Evolutionary conservation across 2,329 filamentous ascomycete genomes (phyloP).

Genomic region (Hymenoscyphus occultus): DNA sequence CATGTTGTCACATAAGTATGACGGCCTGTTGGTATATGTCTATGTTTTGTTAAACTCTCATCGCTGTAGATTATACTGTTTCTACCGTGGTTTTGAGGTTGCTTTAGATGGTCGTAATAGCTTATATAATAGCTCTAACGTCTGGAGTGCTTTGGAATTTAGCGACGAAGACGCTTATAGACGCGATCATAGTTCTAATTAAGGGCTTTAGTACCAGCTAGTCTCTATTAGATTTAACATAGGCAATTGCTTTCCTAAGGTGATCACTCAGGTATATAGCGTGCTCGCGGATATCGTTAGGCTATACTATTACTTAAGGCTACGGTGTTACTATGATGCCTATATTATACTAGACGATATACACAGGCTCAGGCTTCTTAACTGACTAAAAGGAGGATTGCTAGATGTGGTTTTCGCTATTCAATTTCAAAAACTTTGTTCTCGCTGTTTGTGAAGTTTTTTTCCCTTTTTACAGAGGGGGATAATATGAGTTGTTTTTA

Average conservation of each 20-base stretch:
- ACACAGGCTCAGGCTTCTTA: conserved; percentile 10
- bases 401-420: conserved; percentile 10
- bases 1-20: neutral
- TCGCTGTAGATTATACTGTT: conserved; percentile 11
- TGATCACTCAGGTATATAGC: conserved; percentile 15
- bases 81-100: no score
- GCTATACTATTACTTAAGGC: conserved; percentile 14
- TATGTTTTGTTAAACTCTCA: conserved; percentile 13
- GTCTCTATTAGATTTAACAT: conserved; percentile 14
- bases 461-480: no score
- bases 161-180: conserved; percentile 15
- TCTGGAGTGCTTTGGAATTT: conserved; percentile 15
- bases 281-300: conserved; percentile 14
- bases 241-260: conserved; percentile 12
- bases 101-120: no score
- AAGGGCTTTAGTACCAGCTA: conserved; percentile 12
- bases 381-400: conserved; percentile 7
- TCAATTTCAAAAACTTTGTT: conserved; percentile 18
- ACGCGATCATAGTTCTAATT: conserved; percentile 15
- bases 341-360: conserved; percentile 11
- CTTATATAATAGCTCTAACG: neutral
- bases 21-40: conserved; percentile 11
- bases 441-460: conserved; percentile 34
- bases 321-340: no score
- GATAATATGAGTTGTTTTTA: no score